Conservation (phyloP, 495 filamentous ascomycete species). For the Mycothermus thermophilus region DNA sequence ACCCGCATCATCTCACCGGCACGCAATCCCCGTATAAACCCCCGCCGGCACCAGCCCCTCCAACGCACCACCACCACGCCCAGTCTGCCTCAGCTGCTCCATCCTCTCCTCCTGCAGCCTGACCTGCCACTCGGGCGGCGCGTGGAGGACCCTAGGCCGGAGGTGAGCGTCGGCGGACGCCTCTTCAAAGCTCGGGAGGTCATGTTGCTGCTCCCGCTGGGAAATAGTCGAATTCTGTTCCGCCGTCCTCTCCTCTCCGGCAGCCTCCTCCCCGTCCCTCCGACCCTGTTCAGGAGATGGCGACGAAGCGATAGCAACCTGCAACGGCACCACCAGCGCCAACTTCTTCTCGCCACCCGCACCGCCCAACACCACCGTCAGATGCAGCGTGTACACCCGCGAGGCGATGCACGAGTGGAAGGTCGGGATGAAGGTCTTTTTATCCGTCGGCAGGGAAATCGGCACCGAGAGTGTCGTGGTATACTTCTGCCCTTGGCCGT, state of each 20-base stretch:
- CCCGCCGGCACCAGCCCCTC: too few species aligned
- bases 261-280: too few species aligned
- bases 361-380: conserved; percentile 46
- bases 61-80: background rate
- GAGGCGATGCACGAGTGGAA: conserved; percentile 80
- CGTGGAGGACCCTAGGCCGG: conserved; percentile 28
- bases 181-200: conserved; percentile 27
- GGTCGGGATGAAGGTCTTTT: conserved; percentile 66
- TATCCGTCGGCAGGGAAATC: conserved; percentile 49
- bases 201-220: too few species aligned
- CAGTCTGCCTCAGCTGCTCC: conserved; percentile 6
- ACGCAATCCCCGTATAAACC: too few species aligned
- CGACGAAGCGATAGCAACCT: conserved; percentile 53
- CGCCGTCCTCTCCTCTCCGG: too few species aligned
- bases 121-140: background rate
- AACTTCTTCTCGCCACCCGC: conserved; percentile 43
- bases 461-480: conserved; percentile 54
- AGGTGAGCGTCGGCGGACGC: conserved; percentile 35
- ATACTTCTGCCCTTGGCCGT: background rate
- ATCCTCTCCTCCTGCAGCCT: background rate
- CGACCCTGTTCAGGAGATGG: too few species aligned
- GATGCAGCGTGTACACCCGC: conserved; percentile 61
- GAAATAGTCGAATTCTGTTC: too few species aligned
- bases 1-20: too few species aligned
- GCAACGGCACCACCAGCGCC: conserved; percentile 59